A percentile compares a stretch with the other conserved stretches of the same genome.
Conservation (phyloP, 495 filamentous ascomycete species). For the Aspergillus kassunensis region DNA sequence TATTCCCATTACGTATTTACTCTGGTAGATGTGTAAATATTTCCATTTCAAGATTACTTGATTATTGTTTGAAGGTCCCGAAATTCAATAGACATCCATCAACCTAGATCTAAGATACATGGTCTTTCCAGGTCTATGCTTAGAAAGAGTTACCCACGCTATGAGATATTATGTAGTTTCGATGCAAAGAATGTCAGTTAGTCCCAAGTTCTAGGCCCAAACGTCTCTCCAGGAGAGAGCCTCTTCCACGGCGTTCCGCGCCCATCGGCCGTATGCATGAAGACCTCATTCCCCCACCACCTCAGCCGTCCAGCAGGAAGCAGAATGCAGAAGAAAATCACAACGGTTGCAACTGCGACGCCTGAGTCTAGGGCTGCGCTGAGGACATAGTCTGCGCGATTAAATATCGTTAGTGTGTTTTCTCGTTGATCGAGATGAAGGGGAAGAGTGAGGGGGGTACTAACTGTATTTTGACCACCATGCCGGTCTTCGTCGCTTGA, state of each 20-base stretch:
- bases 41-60: no score
- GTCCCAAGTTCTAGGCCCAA: conserved; percentile 51
- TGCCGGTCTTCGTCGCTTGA: conserved; percentile 52
- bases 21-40: no score
- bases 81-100: no score
- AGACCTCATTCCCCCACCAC: conserved; percentile 67
- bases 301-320: conserved; percentile 54
- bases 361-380: conserved; percentile 59
- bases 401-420: no score
- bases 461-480: conserved; percentile 63
- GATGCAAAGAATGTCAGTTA: conserved; percentile 18
- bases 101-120: no score
- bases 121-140: no score
- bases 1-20: no score
- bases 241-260: conserved; percentile 39
- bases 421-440: no score
- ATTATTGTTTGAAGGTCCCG: no score
- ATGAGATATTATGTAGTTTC: not conserved
- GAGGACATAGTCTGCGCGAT: conserved; percentile 61
- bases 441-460: conserved; percentile 32
- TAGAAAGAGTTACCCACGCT: not conserved
- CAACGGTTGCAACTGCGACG: conserved; percentile 56
- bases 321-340: conserved; percentile 68
- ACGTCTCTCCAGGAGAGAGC: conserved; percentile 47
- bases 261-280: conserved; percentile 43